Evolutionary conservation across 805 yeast genomes (phyloP).

Genomic region (Cyberlindnera xylosilytica): DNA sequence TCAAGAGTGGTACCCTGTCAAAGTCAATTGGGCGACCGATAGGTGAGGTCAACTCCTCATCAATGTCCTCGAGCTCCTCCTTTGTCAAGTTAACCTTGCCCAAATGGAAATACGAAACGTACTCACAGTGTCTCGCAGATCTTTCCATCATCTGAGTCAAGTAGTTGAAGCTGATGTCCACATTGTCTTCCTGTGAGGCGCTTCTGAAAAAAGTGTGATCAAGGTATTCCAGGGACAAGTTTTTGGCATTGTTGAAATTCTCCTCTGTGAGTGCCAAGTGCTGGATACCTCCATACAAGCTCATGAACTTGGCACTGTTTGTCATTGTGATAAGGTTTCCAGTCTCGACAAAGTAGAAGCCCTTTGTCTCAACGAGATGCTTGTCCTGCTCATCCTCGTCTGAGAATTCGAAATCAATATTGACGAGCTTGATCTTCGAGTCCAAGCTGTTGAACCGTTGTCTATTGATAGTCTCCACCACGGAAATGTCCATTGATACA

Average conservation of each 20-base stretch:
- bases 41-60: constrained; percentile 69
- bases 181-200: constrained; percentile 14
- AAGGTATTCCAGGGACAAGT: constrained; percentile 40
- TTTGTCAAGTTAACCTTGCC: constrained; percentile 54
- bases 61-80: constrained; percentile 57
- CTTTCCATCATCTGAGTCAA: constrained; percentile 28
- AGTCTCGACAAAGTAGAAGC: constrained; percentile 61
- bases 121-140: constrained; percentile 59
- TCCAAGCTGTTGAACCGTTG: constrained; percentile 32
- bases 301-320: constrained; percentile 60
- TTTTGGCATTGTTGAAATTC: constrained; percentile 43
- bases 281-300: constrained; percentile 61
- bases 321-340: constrained; percentile 62
- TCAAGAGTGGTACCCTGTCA: constrained; percentile 49
- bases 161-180: constrained; percentile 24
- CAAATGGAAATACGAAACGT: constrained; percentile 62
- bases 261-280: constrained; percentile 41
- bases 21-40: constrained; percentile 70
- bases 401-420: constrained; percentile 30
- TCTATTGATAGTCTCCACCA: constrained; percentile 19
- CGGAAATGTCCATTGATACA: constrained; percentile 18
- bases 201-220: constrained; percentile 35
- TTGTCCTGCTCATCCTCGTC: constrained; percentile 48
- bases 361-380: constrained; percentile 50
- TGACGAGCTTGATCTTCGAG: constrained; percentile 38